Evolutionary conservation across 2,329 filamentous ascomycete genomes (phyloP), one percentile per base, ranked within the genome.

Genomic region (Aspergillus sp.): DNA sequence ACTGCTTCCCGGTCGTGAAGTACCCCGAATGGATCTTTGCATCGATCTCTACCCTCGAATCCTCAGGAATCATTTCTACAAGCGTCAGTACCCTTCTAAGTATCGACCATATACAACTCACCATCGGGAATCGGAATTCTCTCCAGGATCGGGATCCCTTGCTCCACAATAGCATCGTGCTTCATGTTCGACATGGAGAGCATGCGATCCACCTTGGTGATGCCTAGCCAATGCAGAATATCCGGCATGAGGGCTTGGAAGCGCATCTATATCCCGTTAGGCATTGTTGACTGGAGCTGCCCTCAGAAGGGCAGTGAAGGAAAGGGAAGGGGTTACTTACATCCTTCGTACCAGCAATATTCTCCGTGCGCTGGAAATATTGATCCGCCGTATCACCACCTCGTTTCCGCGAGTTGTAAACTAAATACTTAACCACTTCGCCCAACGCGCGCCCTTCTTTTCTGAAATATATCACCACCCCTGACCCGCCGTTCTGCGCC

Each of bases 191-290:
- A 95, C 93, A 96, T 96, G 80, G 90, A 95, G 69, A 96, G 81
- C 93, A 97, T 97, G 61, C 92, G 85, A 75, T 97, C 93, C 71
- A 97, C 96, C 82, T 96, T 97, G 74, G 89, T 93, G 73, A 97
- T 96, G 64, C 93, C 93, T 39, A 97, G 84, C 93, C 93, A 97
- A 78, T 97, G 93, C 57, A 97, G 83, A 67, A 96, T 95, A 75
- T 96, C 92, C 46, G 93, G 93, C 93, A 97, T 97, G 56, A 97
- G 82, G 32, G 92, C 92, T 79, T 97, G 93, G 82, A 96, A 97
- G 36, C 93, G 87, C 92, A 96, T 96, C 70, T 88, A 20, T 20
- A 20, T 20, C 20, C 20, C 2, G 20, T 20, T 20, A 20, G 20
- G 20, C 20, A 20, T 20, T 20, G 20, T 20, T 20, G 20, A 20